Base-by-base conservation (phyloP, 2,329 filamentous ascomycete species). In the Pseudogymnoascus sp. region DNA sequence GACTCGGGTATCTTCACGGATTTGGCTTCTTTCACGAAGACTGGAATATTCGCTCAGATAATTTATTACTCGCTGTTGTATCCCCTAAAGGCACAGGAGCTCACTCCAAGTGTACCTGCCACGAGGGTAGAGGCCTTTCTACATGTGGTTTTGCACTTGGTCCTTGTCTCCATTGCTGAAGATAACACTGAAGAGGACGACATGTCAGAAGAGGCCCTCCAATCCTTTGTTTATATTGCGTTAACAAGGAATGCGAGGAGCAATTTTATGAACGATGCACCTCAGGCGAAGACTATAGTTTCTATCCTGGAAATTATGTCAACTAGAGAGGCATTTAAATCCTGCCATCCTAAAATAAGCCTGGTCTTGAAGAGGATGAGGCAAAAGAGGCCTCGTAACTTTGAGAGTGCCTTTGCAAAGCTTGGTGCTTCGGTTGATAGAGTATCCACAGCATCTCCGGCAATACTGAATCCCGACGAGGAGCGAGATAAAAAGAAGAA, bases 61-160 rank as follows among this genome's bases (percentile, higher is more conserved):
- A 84, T 97, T 59, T 95, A 92, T 75, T 94, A 95, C 72, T 88
- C 90, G 21, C 80, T 99, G 12, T 80, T 92, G 16, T 97, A 96
- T 72, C 86, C 90, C 1, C 77, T 95, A 4, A 84, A 87, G 31
- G 86, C 86, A 21, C 80, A 85, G 62, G 81, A 82, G 58, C 81
- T 85, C 29, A 91, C 89, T 0, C 88, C 91, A 0, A 84, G 81
- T 16, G 87, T 97, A 26, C 90, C 91, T 7, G 80, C 83, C 10
- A 96, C 92, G 1, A 85, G 94, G 61, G 82, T 97, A 7, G 94
- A 99, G 75, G 89, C 91, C 0, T 97, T 96, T 75, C 77, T 97
- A 33, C 93, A 97, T 71, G 89, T 97, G 52, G 87, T 96, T 1
- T 77, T 99, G 33, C 94, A 99, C 73, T 80, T 99, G 10, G 82